phyloP scores from a whole-genome alignment of 2,329 filamentous ascomycete genomes.

The Colletotrichum sp. region DNA sequence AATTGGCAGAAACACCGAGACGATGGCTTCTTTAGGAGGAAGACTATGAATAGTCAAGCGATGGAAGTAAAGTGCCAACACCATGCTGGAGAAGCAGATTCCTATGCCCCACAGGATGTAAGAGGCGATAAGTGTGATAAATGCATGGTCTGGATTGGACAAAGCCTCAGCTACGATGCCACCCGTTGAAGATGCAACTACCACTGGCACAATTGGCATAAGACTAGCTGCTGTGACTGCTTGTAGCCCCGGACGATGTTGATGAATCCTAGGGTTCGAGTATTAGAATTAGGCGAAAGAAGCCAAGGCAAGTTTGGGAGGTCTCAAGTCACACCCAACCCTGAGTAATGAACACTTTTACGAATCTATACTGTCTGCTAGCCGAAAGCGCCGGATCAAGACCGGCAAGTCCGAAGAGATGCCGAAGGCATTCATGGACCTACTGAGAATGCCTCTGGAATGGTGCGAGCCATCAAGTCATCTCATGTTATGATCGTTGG shows the following conservation, averaged over 20 bases:
- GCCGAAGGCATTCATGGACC: too few species aligned
- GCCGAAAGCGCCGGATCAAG: too few species aligned
- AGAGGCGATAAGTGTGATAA: conserved; percentile 63
- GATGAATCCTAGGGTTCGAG: conserved; percentile 32
- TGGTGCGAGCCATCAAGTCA: too few species aligned
- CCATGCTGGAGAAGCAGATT: conserved; percentile 59
- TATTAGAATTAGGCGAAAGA: not conserved
- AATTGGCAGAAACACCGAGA: conserved; percentile 70
- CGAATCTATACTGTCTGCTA: too few species aligned
- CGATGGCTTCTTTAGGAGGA: conserved; percentile 69
- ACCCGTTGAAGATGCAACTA: conserved; percentile 69
- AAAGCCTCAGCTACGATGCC: conserved; percentile 36
- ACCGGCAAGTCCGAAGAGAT: too few species aligned
- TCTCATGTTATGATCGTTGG: too few species aligned
- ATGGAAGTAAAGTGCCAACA: conserved; percentile 72
- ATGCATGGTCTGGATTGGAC: conserved; percentile 1
- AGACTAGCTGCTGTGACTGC: conserved; percentile 69
- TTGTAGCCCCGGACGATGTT: conserved; percentile 50
- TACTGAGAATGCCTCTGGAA: too few species aligned
- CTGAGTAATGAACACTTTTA: not conserved
- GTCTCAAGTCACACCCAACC: not conserved
- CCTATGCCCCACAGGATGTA: conserved; percentile 75
- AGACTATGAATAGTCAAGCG: conserved; percentile 70
- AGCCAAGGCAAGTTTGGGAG: not conserved
- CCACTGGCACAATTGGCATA: conserved; percentile 68